These are phyloP conservation scores for Huntiella bhutanensis DNA, from an alignment of 2,329 filamentous ascomycete genomes.

Conservation along the genomic window DNA sequence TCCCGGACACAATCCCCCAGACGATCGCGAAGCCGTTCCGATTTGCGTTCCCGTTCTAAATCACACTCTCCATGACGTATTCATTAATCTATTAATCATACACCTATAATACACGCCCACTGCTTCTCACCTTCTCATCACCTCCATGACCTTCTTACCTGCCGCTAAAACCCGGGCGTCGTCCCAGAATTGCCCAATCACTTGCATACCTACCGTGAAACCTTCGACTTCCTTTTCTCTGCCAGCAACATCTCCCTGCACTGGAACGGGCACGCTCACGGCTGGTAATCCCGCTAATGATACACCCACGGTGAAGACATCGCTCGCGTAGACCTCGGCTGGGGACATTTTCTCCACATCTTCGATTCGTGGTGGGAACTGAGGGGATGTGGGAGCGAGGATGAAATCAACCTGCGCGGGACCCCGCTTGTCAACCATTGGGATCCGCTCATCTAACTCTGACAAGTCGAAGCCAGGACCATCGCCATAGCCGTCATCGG, in stretches of 20 bases:
- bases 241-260: conserved; percentile 13
- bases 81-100: not conserved
- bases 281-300: conserved; percentile 82
- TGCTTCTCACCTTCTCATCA: conserved; percentile 13
- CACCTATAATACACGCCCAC: not conserved
- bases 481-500: not conserved
- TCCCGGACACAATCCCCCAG: no score
- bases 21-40: conserved; percentile 12
- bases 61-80: not conserved
- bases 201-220: conserved; percentile 41
- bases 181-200: conserved; percentile 68
- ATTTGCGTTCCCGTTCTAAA: not conserved
- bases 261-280: conserved; percentile 50
- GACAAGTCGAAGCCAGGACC: conserved; percentile 33
- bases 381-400: conserved; percentile 72
- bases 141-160: conserved; percentile 27
- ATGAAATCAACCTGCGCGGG: conserved; percentile 62
- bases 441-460: conserved; percentile 35
- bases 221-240: conserved; percentile 15
- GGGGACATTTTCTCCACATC: conserved; percentile 31
- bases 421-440: conserved; percentile 35
- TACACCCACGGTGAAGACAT: conserved; percentile 88
- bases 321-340: conserved; percentile 74
- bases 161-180: conserved; percentile 44
- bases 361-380: conserved; percentile 45